A percentile compares a stretch with the other conserved stretches of the same genome.
Evolutionary conservation across 257 asterid species (phyloP).

Genomic region (Petunia axillaris): DNA sequence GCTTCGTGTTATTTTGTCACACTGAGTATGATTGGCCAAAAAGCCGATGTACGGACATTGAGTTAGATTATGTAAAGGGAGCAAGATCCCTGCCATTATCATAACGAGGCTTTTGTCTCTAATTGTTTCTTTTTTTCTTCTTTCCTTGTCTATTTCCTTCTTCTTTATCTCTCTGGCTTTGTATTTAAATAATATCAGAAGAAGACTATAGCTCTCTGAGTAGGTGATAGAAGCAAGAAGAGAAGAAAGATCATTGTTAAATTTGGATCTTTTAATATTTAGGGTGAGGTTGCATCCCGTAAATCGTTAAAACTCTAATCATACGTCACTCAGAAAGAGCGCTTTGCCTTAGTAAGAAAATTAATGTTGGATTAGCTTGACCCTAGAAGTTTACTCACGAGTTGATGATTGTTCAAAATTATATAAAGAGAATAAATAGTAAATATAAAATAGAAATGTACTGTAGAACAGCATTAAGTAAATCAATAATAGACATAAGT

Average conservation of each 20-base stretch:
- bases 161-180: not conserved
- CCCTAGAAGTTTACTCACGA: not conserved
- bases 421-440: not conserved
- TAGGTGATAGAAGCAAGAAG: not conserved
- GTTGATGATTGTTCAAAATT: not conserved
- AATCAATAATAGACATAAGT: no score
- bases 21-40: slow-evolving; percentile 56
- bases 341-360: not conserved
- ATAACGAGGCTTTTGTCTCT: slow-evolving; percentile 52
- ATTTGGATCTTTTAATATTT: not conserved
- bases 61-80: slow-evolving; percentile 42
- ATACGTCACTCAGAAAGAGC: not conserved
- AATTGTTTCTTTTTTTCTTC: slow-evolving; percentile 32
- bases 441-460: not conserved
- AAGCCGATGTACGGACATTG: slow-evolving; percentile 46
- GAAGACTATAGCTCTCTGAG: not conserved
- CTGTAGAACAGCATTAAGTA: not conserved
- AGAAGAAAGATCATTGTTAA: not conserved
- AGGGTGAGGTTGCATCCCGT: not conserved
- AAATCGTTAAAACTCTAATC: not conserved
- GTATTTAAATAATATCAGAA: not conserved
- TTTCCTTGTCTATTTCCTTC: not conserved
- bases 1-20: slow-evolving; percentile 46
- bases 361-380: not conserved
- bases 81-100: slow-evolving; percentile 59